These are phyloP conservation scores for Schizophyllum commune DNA, from an alignment of 1,284 basidiomycete genomes.

Conservation along the genomic window DNA sequence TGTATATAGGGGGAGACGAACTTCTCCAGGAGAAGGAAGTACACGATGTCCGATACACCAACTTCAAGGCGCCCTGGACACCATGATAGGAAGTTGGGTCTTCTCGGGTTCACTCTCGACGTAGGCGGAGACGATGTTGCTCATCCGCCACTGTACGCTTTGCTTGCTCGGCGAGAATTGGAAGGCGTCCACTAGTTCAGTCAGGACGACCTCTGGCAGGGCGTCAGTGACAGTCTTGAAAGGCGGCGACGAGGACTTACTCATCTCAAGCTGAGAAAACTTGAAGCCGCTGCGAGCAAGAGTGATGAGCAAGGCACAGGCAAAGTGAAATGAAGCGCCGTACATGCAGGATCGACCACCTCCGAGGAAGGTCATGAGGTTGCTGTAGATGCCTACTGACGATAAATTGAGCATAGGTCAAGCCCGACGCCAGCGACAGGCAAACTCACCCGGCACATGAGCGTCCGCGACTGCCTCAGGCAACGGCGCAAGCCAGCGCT, in stretches of 20 bases:
- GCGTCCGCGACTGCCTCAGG: slow-evolving; percentile 9
- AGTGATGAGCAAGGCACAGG: too few species aligned
- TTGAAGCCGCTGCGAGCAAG: slow-evolving; percentile 16
- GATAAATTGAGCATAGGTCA: too few species aligned
- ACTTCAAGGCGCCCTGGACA: background rate
- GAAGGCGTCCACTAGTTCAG: background rate
- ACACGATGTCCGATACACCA: too few species aligned
- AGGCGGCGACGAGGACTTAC: slow-evolving; percentile 11
- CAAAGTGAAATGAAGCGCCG: too few species aligned
- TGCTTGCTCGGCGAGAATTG: background rate
- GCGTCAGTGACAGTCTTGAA: background rate
- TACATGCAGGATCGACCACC: slow-evolving; percentile 18
- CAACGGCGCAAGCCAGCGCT: slow-evolving; percentile 13
- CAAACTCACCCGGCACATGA: slow-evolving; percentile 9
- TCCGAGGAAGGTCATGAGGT: slow-evolving; percentile 25
- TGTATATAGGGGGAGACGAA: too few species aligned
- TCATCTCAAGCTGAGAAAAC: slow-evolving; percentile 26
- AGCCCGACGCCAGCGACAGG: too few species aligned
- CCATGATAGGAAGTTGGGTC: background rate
- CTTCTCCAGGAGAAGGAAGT: too few species aligned
- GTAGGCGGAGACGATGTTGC: background rate
- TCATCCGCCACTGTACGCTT: background rate
- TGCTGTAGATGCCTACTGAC: slow-evolving; percentile 3
- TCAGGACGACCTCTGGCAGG: background rate
- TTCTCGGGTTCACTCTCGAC: background rate